A percentile compares a stretch with the other conserved stretches of the same genome.
phyloP scores from a whole-genome alignment of 1,139 yeast species.

The Suhomyces anneliseae region DNA sequence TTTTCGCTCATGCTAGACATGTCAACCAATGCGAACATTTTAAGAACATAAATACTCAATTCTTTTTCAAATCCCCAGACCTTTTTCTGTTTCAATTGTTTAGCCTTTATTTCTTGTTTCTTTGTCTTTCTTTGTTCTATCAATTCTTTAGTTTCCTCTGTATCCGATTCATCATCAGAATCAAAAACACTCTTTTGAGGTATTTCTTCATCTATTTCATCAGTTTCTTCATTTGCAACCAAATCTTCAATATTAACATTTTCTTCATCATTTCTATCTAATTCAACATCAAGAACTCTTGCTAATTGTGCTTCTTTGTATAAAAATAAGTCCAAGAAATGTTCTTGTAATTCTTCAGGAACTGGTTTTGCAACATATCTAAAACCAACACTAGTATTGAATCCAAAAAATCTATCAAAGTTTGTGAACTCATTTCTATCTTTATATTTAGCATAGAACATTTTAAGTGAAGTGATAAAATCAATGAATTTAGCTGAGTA shows the following conservation, averaged over 20 bases:
- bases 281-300: constrained; percentile 26
- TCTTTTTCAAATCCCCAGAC: constrained; percentile 43
- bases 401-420: constrained; percentile 29
- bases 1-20: constrained; percentile 35
- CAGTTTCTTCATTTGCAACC: constrained; percentile 17
- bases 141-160: constrained; percentile 6
- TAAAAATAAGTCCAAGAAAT: constrained; percentile 31
- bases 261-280: constrained; percentile 59
- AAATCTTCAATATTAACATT: constrained; percentile 53
- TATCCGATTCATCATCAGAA: constrained; percentile 21
- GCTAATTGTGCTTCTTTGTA: constrained; percentile 37
- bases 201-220: constrained; percentile 10
- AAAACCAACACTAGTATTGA: constrained; percentile 16
- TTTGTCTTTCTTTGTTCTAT: constrained; percentile 7
- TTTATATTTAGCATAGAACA: constrained; percentile 34
- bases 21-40: constrained; percentile 47
- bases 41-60: constrained; percentile 52
- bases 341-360: constrained; percentile 25
- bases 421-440: constrained; percentile 25
- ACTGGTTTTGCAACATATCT: constrained; percentile 13
- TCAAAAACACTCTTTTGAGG: constrained; percentile 18
- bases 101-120: constrained; percentile 12
- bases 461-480: constrained; percentile 31
- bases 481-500: constrained; percentile 32
- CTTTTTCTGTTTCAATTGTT: constrained; percentile 12